Base-by-base conservation (phyloP, 2,329 filamentous ascomycete species). In the Parascedosporium putredinis region DNA sequence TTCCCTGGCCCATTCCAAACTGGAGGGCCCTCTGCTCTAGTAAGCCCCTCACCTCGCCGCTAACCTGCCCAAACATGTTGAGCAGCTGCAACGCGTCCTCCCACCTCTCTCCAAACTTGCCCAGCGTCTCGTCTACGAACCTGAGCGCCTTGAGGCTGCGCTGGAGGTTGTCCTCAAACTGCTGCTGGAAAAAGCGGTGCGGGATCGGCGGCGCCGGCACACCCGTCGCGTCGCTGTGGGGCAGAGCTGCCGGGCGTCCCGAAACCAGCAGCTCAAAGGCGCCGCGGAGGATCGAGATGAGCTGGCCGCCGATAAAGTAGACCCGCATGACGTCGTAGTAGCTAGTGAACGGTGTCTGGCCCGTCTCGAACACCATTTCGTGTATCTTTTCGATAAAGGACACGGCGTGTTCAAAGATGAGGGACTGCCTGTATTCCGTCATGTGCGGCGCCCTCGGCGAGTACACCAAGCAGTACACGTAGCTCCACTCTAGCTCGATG, bases 401-500 rank as follows among this genome's bases (percentile, higher is more conserved):
- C 56, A 91, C 81, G 55, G 83, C 83, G 59, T 93, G 84, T 62
- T 95, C 88, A 62, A 95, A 95, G 36, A 95, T 86, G 22, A 95
- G 72, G 25, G 82, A 73, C 53, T 88, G 86, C 33, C 83, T 85
- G 61, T 91, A 88, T 43, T 88, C 78, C 3, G 81, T 83, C 46
- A 90, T 81, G 20, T 78, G 72, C 0, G 87, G 86, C 3, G 86
- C 81, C 43, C 84, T 76, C 1, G 82, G 79, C 31, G 85, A 90
- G 1, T 89, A 88, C 1, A 88, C 88, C 6, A 96, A 76, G 51
- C 91, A 86, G 63, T 96, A 88, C 22, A 95, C 84, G 58, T 88
- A 93, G 60, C 88, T 94, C 68, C 95, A 97, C 44, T 91, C 78
- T 38, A 94, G 68, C 62, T 98, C 93, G 14, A 95, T 78, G 54